Evolutionary conservation across 352 stramenopile species (phyloP).

Genomic region (Thraustochytrium striatum): DNA sequence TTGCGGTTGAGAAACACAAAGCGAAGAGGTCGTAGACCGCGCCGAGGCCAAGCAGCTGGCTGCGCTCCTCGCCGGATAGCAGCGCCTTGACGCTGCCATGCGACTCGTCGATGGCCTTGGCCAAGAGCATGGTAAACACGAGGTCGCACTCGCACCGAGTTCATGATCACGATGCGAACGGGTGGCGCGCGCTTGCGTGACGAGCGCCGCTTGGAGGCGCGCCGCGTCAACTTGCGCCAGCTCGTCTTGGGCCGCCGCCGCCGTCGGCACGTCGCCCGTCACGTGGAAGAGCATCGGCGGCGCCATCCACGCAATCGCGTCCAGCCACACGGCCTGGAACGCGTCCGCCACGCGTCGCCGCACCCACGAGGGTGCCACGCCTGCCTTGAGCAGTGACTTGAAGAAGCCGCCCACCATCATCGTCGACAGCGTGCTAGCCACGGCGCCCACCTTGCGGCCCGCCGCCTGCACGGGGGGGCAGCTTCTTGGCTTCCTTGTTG

Average conservation of each 20-base stretch:
- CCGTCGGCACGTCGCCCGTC: constrained; percentile 19
- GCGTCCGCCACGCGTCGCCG: not conserved
- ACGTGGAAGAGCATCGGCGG: constrained; percentile 39
- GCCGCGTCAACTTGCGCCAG: not conserved
- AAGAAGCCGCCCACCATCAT: constrained; percentile 31
- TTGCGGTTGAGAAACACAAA: constrained; percentile 27
- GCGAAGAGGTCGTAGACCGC: constrained; percentile 35
- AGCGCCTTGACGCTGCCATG: constrained; percentile 38
- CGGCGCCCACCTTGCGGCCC: not conserved
- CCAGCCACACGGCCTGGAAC: constrained; percentile 12
- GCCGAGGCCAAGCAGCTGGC: constrained; percentile 16
- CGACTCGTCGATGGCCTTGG: constrained; percentile 32
- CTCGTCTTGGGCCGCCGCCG: not conserved
- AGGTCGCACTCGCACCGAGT: constrained; percentile 21
- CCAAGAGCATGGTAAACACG: constrained; percentile 24
- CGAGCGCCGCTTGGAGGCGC: not conserved
- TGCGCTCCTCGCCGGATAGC: not conserved
- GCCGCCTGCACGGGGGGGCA: constrained; percentile 1
- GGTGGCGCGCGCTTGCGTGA: not conserved
- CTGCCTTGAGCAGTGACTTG: constrained; percentile 17
- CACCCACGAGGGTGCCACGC: not conserved
- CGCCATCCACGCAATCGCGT: constrained; percentile 25
- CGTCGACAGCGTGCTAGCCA: constrained; percentile 5
- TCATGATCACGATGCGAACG: constrained; percentile 16
- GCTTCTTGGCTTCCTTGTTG: not conserved